These are phyloP conservation scores for Wallemia mellicola DNA, from an alignment of 1,284 basidiomycete species.

Conservation along the genomic window DNA sequence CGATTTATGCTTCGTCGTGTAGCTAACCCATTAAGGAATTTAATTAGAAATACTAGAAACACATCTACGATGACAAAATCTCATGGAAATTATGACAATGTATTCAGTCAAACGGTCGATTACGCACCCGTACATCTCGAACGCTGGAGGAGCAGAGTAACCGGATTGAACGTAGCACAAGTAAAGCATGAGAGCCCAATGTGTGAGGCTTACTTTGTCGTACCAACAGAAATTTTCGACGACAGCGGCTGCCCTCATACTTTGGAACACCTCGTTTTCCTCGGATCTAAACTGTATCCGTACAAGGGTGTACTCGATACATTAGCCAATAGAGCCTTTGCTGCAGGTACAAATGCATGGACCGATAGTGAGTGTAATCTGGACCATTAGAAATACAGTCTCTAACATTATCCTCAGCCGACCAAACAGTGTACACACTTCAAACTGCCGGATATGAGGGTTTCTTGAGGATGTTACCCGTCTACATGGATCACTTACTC, in stretches of 20 bases:
- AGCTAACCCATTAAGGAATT: background rate
- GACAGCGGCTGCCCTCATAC: conserved; percentile 83
- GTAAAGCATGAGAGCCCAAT: conserved; percentile 21
- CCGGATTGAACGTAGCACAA: background rate
- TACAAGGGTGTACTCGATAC: conserved; percentile 93
- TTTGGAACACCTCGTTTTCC: conserved; percentile 71
- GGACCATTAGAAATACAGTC: conserved; percentile 15
- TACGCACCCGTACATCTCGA: background rate
- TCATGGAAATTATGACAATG: background rate
- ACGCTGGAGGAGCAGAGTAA: conserved; percentile 1
- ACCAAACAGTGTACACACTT: conserved; percentile 80
- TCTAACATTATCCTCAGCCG: conserved; percentile 30
- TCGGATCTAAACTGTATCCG: conserved; percentile 78
- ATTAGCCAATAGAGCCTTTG: conserved; percentile 87
- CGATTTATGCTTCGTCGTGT: background rate
- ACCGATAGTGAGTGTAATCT: conserved; percentile 17
- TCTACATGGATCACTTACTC: conserved; percentile 89
- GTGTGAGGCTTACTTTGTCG: conserved; percentile 72
- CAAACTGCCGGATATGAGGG: conserved; percentile 92
- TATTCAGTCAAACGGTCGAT: background rate
- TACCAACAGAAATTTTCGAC: conserved; percentile 81
- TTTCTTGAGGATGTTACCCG: conserved; percentile 73
- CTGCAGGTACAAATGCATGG: conserved; percentile 53
- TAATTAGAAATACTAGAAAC: background rate
- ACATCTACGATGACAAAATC: background rate